Evolutionary conservation across 2,329 filamentous ascomycete species (phyloP).

Genomic region (Grosmannia huntii): DNA sequence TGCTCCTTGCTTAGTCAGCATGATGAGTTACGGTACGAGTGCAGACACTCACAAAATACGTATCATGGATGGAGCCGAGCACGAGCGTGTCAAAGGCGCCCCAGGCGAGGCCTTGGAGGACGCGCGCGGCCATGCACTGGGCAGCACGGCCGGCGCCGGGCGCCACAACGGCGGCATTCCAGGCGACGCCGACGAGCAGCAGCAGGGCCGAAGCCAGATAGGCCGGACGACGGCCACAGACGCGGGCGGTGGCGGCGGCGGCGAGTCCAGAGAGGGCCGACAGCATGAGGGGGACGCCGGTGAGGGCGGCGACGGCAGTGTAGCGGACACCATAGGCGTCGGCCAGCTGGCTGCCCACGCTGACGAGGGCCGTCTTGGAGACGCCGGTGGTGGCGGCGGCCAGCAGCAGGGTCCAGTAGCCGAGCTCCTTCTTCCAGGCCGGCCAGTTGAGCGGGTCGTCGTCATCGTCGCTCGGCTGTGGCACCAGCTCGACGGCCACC

Average conservation of each 20-base stretch:
- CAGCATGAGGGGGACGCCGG: slow-evolving; percentile 38
- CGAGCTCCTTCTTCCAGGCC: slow-evolving; percentile 38
- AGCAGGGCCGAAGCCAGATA: slow-evolving; percentile 33
- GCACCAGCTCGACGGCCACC: slow-evolving; percentile 32
- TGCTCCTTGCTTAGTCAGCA: slow-evolving; percentile 30
- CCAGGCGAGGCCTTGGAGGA: slow-evolving; percentile 46
- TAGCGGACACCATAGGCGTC: slow-evolving; percentile 31
- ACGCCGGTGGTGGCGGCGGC: slow-evolving; percentile 32
- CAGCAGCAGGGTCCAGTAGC: slow-evolving; percentile 32
- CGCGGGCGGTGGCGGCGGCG: slow-evolving; percentile 28
- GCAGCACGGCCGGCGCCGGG: slow-evolving; percentile 26
- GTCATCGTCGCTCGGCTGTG: slow-evolving; percentile 41
- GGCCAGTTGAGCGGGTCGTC: slow-evolving; percentile 48
- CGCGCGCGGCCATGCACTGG: slow-evolving; percentile 36
- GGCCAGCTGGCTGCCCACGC: slow-evolving; percentile 32
- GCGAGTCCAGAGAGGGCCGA: slow-evolving; percentile 32
- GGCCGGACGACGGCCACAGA: slow-evolving; percentile 40
- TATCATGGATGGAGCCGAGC: slow-evolving; percentile 39
- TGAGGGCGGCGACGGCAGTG: slow-evolving; percentile 34
- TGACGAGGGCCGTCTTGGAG: slow-evolving; percentile 42
- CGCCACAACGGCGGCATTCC: slow-evolving; percentile 26
- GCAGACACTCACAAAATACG: slow-evolving; percentile 39
- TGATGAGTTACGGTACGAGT: too few relatives aligned
- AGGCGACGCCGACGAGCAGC: slow-evolving; percentile 35
- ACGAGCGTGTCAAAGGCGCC: slow-evolving; percentile 43